Evolutionary conservation across 257 asterid genomes (phyloP), one percentile per base, ranked within the genome.

Genomic region (Jasminum sambac): DNA sequence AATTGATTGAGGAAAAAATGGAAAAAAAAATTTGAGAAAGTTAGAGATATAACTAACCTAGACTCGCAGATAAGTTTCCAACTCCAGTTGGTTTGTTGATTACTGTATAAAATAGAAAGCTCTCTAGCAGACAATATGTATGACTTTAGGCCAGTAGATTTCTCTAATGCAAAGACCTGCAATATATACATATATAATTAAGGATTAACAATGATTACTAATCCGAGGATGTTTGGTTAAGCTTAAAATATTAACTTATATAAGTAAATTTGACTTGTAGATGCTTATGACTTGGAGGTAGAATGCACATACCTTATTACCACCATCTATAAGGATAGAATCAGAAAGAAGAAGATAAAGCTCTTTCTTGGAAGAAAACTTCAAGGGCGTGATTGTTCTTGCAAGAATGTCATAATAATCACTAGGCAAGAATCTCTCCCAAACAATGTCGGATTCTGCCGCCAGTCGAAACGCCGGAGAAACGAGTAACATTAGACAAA

Each of bases 91-190:
- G 41, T 67, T 12, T 65, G n/a, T 50, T 64, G 76, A 16, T 77
- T 52, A n/a, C 73, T 67, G 1, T 69, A 30, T 64, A 40, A 24
- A 74, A 81, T 81, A 6, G 70, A 74, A 43, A 81, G 80, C 30
- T 77, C 76, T 60, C 76, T 81, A 64, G 83, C 82, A 39, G 83
- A 77, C 0, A 81, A 30, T 9, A 63, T 64, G 70, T 63, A 81
- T 2, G 78, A 64, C 42, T 77, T 81, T 17, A 24, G 37, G 14
- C 85, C 83, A 1, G 42, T 62, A 59, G 71, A 52, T 68, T 81
- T 77, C 23, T 71, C 83, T n/a, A 81, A 39, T 39, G 78, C 76
- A 68, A 81, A 77, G 44, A 63, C 69, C 85, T 77, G 82, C 6
- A 72, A 61, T 38, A 63, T 55, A 12, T 52, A 19, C 10, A 74